Base-by-base conservation (phyloP, 2,329 filamentous ascomycete genomes). In the Diplodia scrobiculata region DNA sequence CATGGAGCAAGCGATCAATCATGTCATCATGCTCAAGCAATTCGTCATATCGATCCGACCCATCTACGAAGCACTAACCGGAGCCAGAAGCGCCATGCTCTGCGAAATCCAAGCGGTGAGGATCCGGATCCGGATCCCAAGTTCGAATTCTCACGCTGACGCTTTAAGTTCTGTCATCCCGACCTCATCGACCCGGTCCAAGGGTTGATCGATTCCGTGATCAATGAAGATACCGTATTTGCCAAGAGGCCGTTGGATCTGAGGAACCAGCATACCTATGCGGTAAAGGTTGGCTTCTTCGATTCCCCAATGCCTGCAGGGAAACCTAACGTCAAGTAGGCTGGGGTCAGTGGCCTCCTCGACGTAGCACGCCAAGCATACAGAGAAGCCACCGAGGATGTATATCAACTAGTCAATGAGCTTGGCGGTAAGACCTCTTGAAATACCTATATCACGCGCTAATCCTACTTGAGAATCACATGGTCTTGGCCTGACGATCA, bases 321-420 rank as follows among this genome's bases (percentile, higher is more conserved):
- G 17, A 3, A 45, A n/a, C 14, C 51, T 55, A 47, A 70, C 25
- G 27, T 32, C 5, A 13, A 32, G 4, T 14, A 91, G 84, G 87
- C 91, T 53, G 91, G 91, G 0, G 87, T 95, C 50, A 92, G 91
- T 71, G 91, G 91, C 2, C 84, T 97, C 66, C 85, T 98, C 3
- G 94, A 97, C 77, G 90, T 97, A 45, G 91, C 92, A 38, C 86
- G 93, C 5, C 89, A 92, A 72, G 92, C 91, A 0, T 97, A 95
- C 78, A 96, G 95, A 71, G 94, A 98, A 75, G 87, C 90, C 1
- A 95, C 89, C 5, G 86, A 89, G 58, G 91, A 97, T 75, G 86
- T 91, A 3, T 85, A 89, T 70, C 83, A 89, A 62, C 86, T 94
- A 74, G 83, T 94, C 2, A 83, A 86, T 25, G 83, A 87, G 17